Evolutionary conservation across 495 filamentous ascomycete species (phyloP).

Genomic region (Aspergillus hancockii): DNA sequence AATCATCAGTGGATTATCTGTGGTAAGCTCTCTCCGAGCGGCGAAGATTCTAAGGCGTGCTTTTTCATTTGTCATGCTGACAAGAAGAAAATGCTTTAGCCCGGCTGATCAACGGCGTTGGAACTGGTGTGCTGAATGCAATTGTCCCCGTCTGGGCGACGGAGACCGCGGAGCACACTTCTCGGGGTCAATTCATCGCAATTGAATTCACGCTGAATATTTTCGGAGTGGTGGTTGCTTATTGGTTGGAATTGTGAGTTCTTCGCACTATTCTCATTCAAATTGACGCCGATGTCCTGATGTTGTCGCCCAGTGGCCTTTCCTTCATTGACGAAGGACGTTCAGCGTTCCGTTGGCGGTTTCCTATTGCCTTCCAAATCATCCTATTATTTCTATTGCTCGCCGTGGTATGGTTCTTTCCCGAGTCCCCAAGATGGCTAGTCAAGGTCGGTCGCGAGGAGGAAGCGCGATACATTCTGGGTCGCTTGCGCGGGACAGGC

Average conservation of each 20-base stretch:
- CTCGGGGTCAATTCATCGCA: constrained; percentile 62
- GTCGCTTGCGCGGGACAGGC: too few species aligned
- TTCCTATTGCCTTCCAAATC: constrained; percentile 53
- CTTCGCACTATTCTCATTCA: too few species aligned
- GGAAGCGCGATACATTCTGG: constrained; percentile 54
- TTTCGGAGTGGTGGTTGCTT: constrained; percentile 60
- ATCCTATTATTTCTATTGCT: constrained; percentile 51
- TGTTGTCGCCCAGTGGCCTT: too few species aligned
- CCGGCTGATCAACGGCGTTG: constrained; percentile 57
- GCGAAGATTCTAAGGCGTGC: too few species aligned
- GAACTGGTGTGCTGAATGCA: constrained; percentile 60
- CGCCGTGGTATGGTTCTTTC: constrained; percentile 48
- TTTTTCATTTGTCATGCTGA: too few species aligned
- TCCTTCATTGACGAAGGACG: constrained; percentile 34
- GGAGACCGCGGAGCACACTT: constrained; percentile 57
- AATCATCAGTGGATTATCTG: constrained; percentile 30
- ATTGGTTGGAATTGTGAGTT: constrained; percentile 57
- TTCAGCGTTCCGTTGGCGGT: constrained; percentile 40
- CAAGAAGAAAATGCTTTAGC: too few species aligned
- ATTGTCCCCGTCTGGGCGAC: constrained; percentile 61
- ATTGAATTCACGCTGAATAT: constrained; percentile 58
- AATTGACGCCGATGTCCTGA: too few species aligned
- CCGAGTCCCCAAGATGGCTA: constrained; percentile 58
- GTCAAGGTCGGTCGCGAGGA: constrained; percentile 49
- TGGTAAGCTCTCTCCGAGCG: too few species aligned